These are phyloP conservation scores for Groenewaldozyma auringiensis DNA, from an alignment of 1,139 yeast species.

Conservation along the genomic window DNA sequence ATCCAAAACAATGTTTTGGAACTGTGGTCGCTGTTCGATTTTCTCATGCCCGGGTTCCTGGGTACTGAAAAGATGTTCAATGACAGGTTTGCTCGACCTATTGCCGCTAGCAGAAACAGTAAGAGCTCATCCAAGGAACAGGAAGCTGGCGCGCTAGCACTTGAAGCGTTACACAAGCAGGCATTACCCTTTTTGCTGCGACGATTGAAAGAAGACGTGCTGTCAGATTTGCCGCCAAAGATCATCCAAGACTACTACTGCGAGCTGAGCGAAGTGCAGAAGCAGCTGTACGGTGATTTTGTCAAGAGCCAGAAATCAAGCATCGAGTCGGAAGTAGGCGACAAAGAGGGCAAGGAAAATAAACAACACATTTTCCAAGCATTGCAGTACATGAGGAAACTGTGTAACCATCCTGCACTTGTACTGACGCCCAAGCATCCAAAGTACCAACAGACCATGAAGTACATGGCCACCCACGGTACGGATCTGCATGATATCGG, in stretches of 20 bases:
- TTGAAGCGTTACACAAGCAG: constrained; percentile 93
- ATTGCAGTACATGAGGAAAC: constrained; percentile 90
- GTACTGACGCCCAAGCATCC: constrained; percentile 87
- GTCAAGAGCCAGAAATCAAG: constrained; percentile 75
- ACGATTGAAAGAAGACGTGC: constrained; percentile 91
- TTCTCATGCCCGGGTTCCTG: constrained; percentile 95
- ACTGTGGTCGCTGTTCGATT: constrained; percentile 95
- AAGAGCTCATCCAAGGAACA: constrained; percentile 91
- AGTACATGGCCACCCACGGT: constrained; percentile 51
- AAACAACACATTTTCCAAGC: constrained; percentile 97
- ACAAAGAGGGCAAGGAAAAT: constrained; percentile 40
- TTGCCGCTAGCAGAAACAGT: constrained; percentile 86
- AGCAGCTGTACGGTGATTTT: constrained; percentile 79
- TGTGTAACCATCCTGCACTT: constrained; percentile 94
- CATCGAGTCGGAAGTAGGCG: constrained; percentile 56
- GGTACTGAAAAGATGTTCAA: constrained; percentile 94
- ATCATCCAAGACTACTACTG: constrained; percentile 97
- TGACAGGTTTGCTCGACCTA: constrained; percentile 94
- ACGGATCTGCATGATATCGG: constrained; percentile 61
- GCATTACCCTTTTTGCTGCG: constrained; percentile 94
- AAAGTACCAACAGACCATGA: constrained; percentile 57
- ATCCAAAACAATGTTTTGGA: constrained; percentile 96
- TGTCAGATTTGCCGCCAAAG: constrained; percentile 95
- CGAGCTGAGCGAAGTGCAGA: constrained; percentile 86
- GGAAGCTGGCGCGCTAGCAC: constrained; percentile 93